Base-by-base conservation (phyloP, 371 early-diverging fungal genomes). In the Lichtheimia hyalospora region DNA sequence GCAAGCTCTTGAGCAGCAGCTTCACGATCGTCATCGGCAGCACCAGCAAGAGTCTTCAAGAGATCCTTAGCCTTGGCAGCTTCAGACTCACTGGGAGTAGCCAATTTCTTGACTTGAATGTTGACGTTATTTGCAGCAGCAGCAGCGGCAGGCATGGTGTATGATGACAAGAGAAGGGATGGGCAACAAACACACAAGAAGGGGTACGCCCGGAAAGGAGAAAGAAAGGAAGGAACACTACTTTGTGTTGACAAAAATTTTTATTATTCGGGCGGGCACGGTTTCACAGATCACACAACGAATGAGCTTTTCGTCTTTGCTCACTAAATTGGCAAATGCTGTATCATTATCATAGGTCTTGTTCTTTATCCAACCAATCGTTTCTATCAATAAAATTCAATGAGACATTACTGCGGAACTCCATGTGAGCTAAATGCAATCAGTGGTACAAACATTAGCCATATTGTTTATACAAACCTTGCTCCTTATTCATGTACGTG, bases 11-110 rank as follows among this genome's bases (percentile, higher is more conserved):
- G 77, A 50, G 84, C 83, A 62, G 71, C 70, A 61, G 69, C 61
- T 52, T 78, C 81, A 54, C 83, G 83, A 62, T 83, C 83, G 66
- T 73, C 81, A 61, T 82, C 82, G 57, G 82, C 71, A 54, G 84
- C 81, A 53, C 78, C 79, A 57, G 79, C 74, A 58, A 84, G 79
- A 67, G 77, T 65, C 54, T 60, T 60, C 48, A 70, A 57, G 54
- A 73, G 68, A 52, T 76, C 76, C 60, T 70, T 69, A 28, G 66
- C 76, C 64, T 71, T 73, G 63, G 64, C 69, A 61, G 67, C 58
- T 66, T 76, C 73, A 52, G 61, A 68, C 49, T 68, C 73, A 43
- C 60, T 52, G 63, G 70, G 59, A 56, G 67, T 65, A 57, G 68
- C 67, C 65, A 71, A 57, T 70, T 74, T 74, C 73, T 72, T 70